Percentiles rank a stretch among this genome's conserved stretches.
Evolutionary conservation across 1,284 basidiomycete genomes (phyloP).

Genomic region (Cutaneotrichosporon dermatis): DNA sequence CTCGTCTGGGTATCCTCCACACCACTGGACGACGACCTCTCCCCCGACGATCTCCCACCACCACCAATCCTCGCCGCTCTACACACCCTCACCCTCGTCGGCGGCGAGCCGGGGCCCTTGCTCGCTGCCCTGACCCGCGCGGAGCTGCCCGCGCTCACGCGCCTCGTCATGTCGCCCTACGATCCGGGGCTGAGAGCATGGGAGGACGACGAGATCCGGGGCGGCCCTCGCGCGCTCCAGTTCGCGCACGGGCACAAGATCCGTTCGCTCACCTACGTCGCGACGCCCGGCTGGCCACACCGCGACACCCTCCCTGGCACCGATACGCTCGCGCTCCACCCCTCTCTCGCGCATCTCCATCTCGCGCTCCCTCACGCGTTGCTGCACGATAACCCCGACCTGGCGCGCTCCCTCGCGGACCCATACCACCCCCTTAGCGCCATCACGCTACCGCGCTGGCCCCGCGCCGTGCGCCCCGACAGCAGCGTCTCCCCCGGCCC

Average conservation of each 20-base stretch:
- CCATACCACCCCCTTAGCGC: constrained; percentile 55
- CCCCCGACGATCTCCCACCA: background rate
- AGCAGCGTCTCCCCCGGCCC: background rate
- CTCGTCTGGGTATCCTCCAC: constrained; percentile 56
- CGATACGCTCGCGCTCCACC: constrained; percentile 28
- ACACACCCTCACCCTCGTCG: constrained; percentile 61
- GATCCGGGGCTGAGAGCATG: background rate
- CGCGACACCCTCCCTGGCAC: constrained; percentile 61
- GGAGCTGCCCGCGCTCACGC: constrained; percentile 60
- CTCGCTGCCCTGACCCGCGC: constrained; percentile 60
- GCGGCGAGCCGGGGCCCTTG: constrained; percentile 62
- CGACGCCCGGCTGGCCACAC: constrained; percentile 61
- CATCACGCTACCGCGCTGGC: constrained; percentile 60
- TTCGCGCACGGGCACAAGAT: constrained; percentile 60
- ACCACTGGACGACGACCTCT: background rate
- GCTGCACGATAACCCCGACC: constrained; percentile 20
- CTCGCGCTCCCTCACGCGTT: constrained; percentile 36
- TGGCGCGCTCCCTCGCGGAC: constrained; percentile 3
- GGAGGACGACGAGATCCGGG: constrained; percentile 16
- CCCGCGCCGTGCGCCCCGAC: constrained; percentile 8
- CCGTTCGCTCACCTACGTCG: constrained; percentile 58
- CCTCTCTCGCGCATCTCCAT: constrained; percentile 40
- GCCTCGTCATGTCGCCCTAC: constrained; percentile 60
- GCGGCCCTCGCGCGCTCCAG: constrained; percentile 61
- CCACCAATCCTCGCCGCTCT: constrained; percentile 54